Conservation (phyloP, 2,329 filamentous ascomycete species). For the Ophiobolus disseminans region DNA sequence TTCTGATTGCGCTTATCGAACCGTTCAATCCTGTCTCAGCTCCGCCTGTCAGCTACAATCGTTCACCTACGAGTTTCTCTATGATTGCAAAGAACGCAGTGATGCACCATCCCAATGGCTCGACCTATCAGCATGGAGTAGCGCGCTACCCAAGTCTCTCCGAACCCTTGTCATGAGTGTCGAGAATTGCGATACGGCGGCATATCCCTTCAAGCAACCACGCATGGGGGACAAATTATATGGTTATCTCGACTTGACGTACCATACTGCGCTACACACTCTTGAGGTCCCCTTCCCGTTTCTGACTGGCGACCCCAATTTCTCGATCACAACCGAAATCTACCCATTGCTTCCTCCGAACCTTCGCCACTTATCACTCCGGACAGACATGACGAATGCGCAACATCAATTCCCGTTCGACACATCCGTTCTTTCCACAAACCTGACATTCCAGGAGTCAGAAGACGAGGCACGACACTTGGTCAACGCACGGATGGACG, state of each 20-base stretch:
- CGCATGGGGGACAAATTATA: conserved; percentile 17
- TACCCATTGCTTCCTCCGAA: conserved; percentile 30
- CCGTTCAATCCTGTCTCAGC: conserved; percentile 14
- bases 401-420: conserved; percentile 30
- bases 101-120: conserved; percentile 14
- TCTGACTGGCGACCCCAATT: conserved; percentile 31
- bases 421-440: conserved; percentile 20
- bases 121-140: conserved; percentile 24
- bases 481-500: conserved; percentile 34
- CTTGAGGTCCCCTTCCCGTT: conserved; percentile 34
- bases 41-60: conserved; percentile 27
- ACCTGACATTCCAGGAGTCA: conserved; percentile 23
- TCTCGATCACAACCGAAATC: conserved; percentile 28
- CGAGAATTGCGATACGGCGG: conserved; percentile 27
- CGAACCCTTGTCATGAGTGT: conserved; percentile 27
- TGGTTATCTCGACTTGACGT: conserved; percentile 32
- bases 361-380: conserved; percentile 32
- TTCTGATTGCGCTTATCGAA: conserved; percentile 12
- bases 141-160: conserved; percentile 18
- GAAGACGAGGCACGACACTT: conserved; percentile 18
- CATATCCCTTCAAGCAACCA: conserved; percentile 31
- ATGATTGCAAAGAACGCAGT: conserved; percentile 16
- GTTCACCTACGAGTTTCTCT: conserved; percentile 34
- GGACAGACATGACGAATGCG: conserved; percentile 34
- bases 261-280: conserved; percentile 28